Conservation (phyloP, 2,329 filamentous ascomycete genomes). For the Aphanocladium album region DNA sequence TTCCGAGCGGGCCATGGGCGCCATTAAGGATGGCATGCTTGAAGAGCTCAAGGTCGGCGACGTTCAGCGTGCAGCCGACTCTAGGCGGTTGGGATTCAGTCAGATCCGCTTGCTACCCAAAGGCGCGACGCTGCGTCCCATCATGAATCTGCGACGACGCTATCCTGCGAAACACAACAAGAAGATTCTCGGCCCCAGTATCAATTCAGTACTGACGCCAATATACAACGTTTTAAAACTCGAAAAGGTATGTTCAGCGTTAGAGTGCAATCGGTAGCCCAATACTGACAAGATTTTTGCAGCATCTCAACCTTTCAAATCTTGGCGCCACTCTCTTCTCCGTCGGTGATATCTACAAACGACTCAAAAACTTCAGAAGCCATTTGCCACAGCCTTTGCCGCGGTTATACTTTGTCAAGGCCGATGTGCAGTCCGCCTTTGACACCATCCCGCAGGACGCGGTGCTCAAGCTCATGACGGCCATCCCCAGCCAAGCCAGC, state of each 20-base stretch:
- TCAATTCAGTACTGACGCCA: slow-evolving; percentile 56
- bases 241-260: slow-evolving; percentile 59
- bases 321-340: slow-evolving; percentile 81
- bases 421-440: slow-evolving; percentile 89
- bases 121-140: slow-evolving; percentile 67
- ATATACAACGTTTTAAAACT: slow-evolving; percentile 72
- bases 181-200: slow-evolving; percentile 48
- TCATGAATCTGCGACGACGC: slow-evolving; percentile 76
- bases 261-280: too few species aligned
- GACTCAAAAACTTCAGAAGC: slow-evolving; percentile 64
- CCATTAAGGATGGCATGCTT: slow-evolving; percentile 68
- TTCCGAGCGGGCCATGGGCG: slow-evolving; percentile 64
- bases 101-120: slow-evolving; percentile 82
- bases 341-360: slow-evolving; percentile 71
- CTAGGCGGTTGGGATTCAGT: slow-evolving; percentile 67
- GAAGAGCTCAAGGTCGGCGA: slow-evolving; percentile 62
- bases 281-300: background rate
- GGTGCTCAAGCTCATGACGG: slow-evolving; percentile 62
- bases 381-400: slow-evolving; percentile 33
- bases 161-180: slow-evolving; percentile 54
- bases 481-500: slow-evolving; percentile 47
- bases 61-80: slow-evolving; percentile 53
- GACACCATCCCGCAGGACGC: slow-evolving; percentile 86
- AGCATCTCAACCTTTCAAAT: slow-evolving; percentile 45
- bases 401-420: slow-evolving; percentile 78